Conservation (phyloP, 2,329 filamentous ascomycete genomes). For the Apiospora arundinis region DNA sequence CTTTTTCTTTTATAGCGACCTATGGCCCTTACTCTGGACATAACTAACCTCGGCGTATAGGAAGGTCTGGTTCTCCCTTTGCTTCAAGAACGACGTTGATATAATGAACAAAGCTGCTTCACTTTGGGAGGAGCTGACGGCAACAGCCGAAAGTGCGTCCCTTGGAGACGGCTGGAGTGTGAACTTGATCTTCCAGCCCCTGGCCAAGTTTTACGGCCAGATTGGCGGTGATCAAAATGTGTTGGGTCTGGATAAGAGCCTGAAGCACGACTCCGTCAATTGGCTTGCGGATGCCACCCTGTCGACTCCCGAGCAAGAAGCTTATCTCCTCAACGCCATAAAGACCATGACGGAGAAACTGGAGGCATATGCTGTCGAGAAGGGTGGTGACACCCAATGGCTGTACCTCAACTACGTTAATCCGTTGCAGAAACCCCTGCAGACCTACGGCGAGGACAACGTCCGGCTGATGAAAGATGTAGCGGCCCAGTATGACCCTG, state of each 20-base stretch:
- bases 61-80: not conserved
- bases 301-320: not conserved
- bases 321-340: not conserved
- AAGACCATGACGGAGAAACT: not conserved
- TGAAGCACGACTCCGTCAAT: not conserved
- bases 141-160: slow-evolving; percentile 17
- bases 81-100: slow-evolving; percentile 37
- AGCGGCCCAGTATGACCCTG: slow-evolving; percentile 43
- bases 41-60: not conserved
- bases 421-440: slow-evolving; percentile 39
- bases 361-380: not conserved
- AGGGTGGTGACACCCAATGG: not conserved
- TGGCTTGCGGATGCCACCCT: not conserved
- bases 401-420: slow-evolving; percentile 47
- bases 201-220: not conserved
- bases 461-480: slow-evolving; percentile 37
- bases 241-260: not conserved
- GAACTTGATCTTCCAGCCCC: not conserved
- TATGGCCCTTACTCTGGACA: not conserved
- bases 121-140: slow-evolving; percentile 40
- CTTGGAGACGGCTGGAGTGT: not conserved
- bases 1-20: not conserved
- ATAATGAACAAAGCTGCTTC: slow-evolving; percentile 47
- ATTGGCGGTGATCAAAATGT: not conserved
- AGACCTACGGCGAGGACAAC: slow-evolving; percentile 43